Evolutionary conservation across 2,329 filamentous ascomycete species (phyloP).

Genomic region (Apiospora marii): DNA sequence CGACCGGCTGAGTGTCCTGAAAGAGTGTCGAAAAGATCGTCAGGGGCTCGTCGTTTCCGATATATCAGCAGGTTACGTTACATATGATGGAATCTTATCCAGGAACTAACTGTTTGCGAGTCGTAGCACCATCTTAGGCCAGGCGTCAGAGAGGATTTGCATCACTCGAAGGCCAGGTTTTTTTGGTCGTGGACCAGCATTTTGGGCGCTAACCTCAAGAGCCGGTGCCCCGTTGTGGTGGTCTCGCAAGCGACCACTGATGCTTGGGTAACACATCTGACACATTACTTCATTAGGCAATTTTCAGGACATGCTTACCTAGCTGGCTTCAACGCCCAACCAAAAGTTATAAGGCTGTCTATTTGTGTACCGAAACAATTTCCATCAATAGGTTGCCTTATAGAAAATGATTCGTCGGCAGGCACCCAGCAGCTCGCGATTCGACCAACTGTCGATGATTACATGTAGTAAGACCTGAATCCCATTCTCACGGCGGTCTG

Average conservation of each 20-base stretch:
- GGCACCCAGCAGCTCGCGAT: background rate
- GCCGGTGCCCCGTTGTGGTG: background rate
- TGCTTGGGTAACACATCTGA: background rate
- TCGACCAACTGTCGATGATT: background rate
- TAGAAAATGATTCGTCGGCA: background rate
- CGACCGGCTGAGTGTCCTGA: background rate
- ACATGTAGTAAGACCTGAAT: background rate
- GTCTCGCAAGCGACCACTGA: background rate
- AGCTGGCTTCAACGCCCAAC: background rate
- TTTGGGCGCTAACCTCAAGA: background rate
- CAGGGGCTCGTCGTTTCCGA: background rate
- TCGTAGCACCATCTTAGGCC: background rate
- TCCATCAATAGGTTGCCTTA: background rate
- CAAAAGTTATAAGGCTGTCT: background rate
- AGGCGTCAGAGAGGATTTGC: background rate
- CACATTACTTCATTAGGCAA: background rate
- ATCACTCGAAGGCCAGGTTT: background rate
- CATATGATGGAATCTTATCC: background rate
- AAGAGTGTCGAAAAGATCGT: background rate
- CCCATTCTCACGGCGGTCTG: background rate
- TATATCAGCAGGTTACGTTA: background rate
- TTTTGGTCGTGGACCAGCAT: background rate
- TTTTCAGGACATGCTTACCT: background rate
- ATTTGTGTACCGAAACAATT: background rate
- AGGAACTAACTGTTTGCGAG: background rate